A percentile compares a stretch with the other conserved stretches of the same genome.
phyloP scores from a whole-genome alignment of 371 early-diverging fungal genomes.

The Smittium culicis region DNA sequence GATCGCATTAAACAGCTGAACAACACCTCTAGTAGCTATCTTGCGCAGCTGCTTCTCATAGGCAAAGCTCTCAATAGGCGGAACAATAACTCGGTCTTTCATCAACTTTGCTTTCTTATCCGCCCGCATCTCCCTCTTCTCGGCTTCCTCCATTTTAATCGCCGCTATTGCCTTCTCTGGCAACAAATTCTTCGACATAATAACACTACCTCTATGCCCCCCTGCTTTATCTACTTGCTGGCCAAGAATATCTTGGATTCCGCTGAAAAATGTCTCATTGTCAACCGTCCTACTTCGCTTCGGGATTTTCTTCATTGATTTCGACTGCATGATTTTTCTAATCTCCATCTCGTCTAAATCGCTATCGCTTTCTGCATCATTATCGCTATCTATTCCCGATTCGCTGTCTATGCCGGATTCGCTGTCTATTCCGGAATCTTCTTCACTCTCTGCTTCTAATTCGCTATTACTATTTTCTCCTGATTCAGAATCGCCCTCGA shows the following conservation, averaged over 20 bases:
- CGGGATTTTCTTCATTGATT: not conserved
- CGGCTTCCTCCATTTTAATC: not conserved
- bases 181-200: not conserved
- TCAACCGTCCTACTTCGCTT: not conserved
- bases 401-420: too few species aligned
- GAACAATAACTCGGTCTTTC: constrained; percentile 10
- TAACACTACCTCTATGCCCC: not conserved
- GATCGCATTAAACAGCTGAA: constrained; percentile 13
- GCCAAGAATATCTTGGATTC: not conserved
- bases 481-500: too few species aligned
- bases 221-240: not conserved
- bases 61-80: not conserved
- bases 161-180: not conserved
- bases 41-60: constrained; percentile 10
- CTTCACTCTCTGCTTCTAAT: too few species aligned
- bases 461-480: too few species aligned
- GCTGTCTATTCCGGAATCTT: too few species aligned
- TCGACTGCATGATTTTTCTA: too few species aligned
- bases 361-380: too few species aligned
- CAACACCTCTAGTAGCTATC: constrained; percentile 12
- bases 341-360: too few species aligned
- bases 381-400: too few species aligned
- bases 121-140: not conserved
- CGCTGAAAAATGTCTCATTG: not conserved
- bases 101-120: not conserved